Percentiles rank a stretch among this genome's conserved stretches.
phyloP scores from a whole-genome alignment of 73 alveolate species.

The Blepharisma stoltei region DNA sequence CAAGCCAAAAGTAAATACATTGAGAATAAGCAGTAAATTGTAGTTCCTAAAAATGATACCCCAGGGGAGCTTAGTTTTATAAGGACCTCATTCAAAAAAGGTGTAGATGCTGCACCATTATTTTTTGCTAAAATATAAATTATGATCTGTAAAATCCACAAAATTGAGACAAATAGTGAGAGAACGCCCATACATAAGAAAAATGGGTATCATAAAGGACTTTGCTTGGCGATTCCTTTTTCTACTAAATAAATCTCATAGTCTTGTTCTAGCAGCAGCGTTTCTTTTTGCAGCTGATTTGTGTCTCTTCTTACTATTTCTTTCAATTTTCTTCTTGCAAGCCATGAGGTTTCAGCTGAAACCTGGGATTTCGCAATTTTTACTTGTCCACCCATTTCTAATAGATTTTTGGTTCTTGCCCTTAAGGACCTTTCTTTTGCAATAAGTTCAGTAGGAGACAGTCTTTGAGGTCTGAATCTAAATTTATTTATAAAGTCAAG shows the following conservation, averaged over 20 bases:
- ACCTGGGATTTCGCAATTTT: conserved; percentile 36
- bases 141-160: conserved; percentile 64
- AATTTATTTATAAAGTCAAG: conserved; percentile 65
- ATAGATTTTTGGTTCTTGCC: conserved; percentile 51
- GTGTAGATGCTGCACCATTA: conserved; percentile 60
- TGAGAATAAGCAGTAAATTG: conserved; percentile 63
- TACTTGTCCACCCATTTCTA: conserved; percentile 29
- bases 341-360: conserved; percentile 33
- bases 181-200: conserved; percentile 53
- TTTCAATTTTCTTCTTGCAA: conserved; percentile 45
- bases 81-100: conserved; percentile 68
- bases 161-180: conserved; percentile 42
- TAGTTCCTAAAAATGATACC: conserved; percentile 63
- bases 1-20: conserved; percentile 65
- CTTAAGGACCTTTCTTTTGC: conserved; percentile 49
- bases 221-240: conserved; percentile 36
- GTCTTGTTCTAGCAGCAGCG: conserved; percentile 46
- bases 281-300: conserved; percentile 40
- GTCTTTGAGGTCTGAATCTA: conserved; percentile 63
- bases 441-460: conserved; percentile 51
- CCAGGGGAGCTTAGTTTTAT: conserved; percentile 59
- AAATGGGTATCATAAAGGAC: conserved; percentile 59
- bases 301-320: conserved; percentile 30
- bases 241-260: conserved; percentile 44
- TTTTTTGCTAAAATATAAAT: conserved; percentile 32